A percentile compares a stretch with the other conserved stretches of the same genome.
These are phyloP conservation scores for Populus simonii DNA, from an alignment of 345 rosid genomes.

Conservation along the genomic window DNA sequence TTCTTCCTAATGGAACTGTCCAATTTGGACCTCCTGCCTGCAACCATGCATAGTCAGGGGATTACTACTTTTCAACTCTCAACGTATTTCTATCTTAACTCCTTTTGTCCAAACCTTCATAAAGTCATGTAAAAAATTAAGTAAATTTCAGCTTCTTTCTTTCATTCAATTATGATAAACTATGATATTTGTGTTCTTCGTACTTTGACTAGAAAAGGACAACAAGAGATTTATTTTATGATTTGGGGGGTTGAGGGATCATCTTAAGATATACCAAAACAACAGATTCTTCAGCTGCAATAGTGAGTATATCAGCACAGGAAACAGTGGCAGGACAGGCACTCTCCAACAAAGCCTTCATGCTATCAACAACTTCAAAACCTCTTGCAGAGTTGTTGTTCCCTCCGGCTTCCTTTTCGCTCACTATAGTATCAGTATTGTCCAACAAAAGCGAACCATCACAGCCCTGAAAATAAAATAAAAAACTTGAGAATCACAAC, in stretches of 20 bases:
- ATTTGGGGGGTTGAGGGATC: too few relatives aligned
- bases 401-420: conserved; percentile 17
- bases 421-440: conserved; percentile 2
- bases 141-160: too few relatives aligned
- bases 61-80: too few relatives aligned
- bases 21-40: conserved; percentile 41
- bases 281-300: conserved; percentile 33
- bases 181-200: too few relatives aligned
- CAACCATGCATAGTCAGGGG: background rate
- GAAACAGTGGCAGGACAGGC: conserved; percentile 16
- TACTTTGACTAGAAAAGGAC: background rate
- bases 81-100: too few relatives aligned
- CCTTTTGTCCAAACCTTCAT: too few relatives aligned
- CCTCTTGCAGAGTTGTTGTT: conserved; percentile 60
- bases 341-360: conserved; percentile 42
- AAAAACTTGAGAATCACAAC: too few relatives aligned
- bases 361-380: conserved; percentile 44
- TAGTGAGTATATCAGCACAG: conserved; percentile 24
- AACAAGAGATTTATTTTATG: too few relatives aligned
- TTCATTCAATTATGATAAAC: too few relatives aligned
- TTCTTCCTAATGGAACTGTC: conserved; percentile 31
- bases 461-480: conserved; percentile 33
- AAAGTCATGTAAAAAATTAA: too few relatives aligned
- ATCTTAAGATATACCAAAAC: conserved; percentile 9
- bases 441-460: conserved; percentile 14